Conservation (phyloP, 768 basidiomycete genomes). For the Suillus cothurnatus region DNA sequence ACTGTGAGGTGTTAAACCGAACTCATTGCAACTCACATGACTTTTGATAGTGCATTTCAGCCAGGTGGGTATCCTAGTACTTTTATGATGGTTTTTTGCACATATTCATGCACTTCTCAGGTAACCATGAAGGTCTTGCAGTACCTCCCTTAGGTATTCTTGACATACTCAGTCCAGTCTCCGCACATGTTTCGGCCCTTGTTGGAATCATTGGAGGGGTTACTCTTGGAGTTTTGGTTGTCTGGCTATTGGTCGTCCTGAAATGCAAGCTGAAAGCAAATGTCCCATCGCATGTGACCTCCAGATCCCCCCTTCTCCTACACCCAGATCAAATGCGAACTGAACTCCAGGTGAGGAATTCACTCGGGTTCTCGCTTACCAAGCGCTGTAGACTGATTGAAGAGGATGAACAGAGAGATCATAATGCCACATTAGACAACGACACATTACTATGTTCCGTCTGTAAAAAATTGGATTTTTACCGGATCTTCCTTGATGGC, state of each 20-base stretch:
- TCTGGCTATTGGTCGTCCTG: not conserved
- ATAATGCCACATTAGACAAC: not conserved
- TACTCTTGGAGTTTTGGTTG: not conserved
- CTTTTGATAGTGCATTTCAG: not conserved
- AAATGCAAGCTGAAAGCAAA: not conserved
- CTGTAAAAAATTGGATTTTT: conserved; percentile 10
- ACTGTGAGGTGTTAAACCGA: not conserved
- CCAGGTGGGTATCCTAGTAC: not conserved
- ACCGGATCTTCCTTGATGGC: conserved; percentile 8
- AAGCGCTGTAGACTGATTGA: not conserved
- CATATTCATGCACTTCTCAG: not conserved
- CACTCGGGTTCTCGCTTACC: not conserved
- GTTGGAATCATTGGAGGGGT: not conserved
- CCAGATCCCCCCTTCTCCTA: not conserved
- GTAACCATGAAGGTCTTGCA: not conserved
- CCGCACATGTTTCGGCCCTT: not conserved
- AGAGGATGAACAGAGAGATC: not conserved
- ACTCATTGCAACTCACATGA: not conserved
- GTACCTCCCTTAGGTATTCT: not conserved
- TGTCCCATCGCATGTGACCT: not conserved
- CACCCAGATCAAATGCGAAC: not conserved
- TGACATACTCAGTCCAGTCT: not conserved
- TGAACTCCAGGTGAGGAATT: not conserved
- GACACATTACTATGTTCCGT: not conserved
- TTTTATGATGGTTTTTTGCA: not conserved